Evolutionary conservation across 1,284 basidiomycete species (phyloP), one percentile per base, ranked within the genome.

Genomic region (Microbotryum violaceum): DNA sequence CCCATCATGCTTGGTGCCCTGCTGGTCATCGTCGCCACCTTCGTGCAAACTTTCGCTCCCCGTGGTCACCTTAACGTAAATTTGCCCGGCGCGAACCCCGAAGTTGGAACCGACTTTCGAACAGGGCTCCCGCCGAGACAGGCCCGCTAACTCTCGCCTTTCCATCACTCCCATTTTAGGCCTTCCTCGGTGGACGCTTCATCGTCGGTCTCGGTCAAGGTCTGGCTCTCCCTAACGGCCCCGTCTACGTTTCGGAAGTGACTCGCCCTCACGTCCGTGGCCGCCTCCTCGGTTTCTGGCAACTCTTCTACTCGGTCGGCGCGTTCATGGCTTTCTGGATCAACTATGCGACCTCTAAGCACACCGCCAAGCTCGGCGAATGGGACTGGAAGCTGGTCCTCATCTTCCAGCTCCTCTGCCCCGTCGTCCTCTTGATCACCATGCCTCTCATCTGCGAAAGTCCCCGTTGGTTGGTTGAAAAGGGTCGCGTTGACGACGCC

Each of bases 121-220:
- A n/a, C 51, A 4, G 37, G 1, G 2, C 37, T 37, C 37, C 27
- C 6, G 31, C 16, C 37, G 16, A 42, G 37, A 42, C 37, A 42
- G 12, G 37, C 37, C 18, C 16, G 37, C 12, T 42, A 18, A 42
- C 37, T 16, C 37, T 42, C 37, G 14, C 37, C 16, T 2, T 42
- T 42, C 37, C 37, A 12, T 4, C 37, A 5, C 37, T 54, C 31
- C 12, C 29, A 2, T 23, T 44, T 6, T 12, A 54, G 52, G 52
- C 52, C n/a, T 54, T 54, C 52, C 52, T 54, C 21, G 52, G 52
- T 54, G 52, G 52, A 23, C 52, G 52, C 37, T 54, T 54, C 52
- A 27, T 54, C 33, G 52, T 54, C 21, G 52, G 52, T 23, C 21
- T 54, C 33, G 52, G 52, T 6, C 52, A 54, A n/a, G 52, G 52